Base-by-base conservation (phyloP, 306 rosid species). In the Quercus berberidifolia region DNA sequence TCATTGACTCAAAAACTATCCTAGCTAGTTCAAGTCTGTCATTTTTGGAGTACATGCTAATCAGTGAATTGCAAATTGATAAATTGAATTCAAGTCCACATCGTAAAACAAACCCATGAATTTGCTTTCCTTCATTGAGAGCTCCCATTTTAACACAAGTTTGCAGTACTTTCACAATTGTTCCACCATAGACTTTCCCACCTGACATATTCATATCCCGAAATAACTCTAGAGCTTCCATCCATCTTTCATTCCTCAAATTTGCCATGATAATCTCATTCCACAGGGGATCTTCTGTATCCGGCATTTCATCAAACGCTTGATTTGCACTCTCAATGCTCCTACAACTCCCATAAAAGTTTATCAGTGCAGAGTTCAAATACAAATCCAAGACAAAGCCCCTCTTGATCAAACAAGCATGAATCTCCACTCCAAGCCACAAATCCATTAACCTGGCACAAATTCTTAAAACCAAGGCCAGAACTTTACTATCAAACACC, bases 21-120 rank as follows among this genome's bases (percentile, higher is more conserved):
- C 81, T 87, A 65, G 92, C 89, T 59, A 73, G 81, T 64, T 86
- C 76, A 74, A 84, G 75, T 64, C 71, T 87, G 73, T 63, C 73
- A 69, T 92, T 90, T 78, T 85, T 87, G 74, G 97, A 90, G 87
- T 92, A 92, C 97, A 88, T 88, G 71, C 84, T 86, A 77, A 91
- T 87, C 55, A 88, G 21, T 30, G 94, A 88, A 76, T 92, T 90
- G 87, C 90, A 85, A 76, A 90, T 74, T n/a, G 86, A 54, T 6
- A 82, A 74, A 85, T 90, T 84, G 1, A 87, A 84, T 59, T 83
- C 85, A 28, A 83, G 38, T 72, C 72, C 87, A 69, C 55, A 23
- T 82, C 87, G 77, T 64, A 90, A 83, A 79, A 86, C 90, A 86
- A 90, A 88, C 83, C 91, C 94, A 85, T 92, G 97, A 84, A 90